Evolutionary conservation across 805 yeast genomes (phyloP), one percentile per base, ranked within the genome.

Genomic region (Candida jianshihensis): DNA sequence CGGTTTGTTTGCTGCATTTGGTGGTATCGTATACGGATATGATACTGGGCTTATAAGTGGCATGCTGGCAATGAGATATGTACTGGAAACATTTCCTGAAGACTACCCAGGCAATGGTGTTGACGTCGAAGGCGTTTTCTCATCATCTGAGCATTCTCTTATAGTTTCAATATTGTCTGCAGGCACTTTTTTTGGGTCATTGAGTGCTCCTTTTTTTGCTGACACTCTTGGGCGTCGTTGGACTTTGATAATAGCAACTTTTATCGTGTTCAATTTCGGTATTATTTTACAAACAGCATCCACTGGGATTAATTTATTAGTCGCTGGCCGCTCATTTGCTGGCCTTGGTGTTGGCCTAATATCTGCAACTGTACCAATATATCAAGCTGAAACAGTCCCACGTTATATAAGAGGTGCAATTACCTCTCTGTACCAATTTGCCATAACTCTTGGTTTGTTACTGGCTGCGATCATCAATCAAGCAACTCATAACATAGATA

Each of bases 341-440:
- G 92, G 89, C 19, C 44, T 78, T 6, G 84, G 87, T 34, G 83
- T 83, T 40, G 94, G 94, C 42, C 66, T 75, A 22, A 66, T 82
- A 17, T 78, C 90, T 20, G 81, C 88, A 20, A 68, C 76, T 41
- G 81, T 83, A 25, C 87, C 89, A 19, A 58, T 83, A 43, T 83
- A 82, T 55, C 85, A 81, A 62, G 81, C 89, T 22, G 94, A 83
- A 57, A 78, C 83, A 26, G 73, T 87, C 14, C 92, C 92, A 19
- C 78, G 72, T 49, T 78, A 82, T 70, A 73, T 83, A 34, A 70
- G 94, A 63, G 94, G 94, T 47, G 75, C 87, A 14, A 67, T 81
- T 42, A 88, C 83, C 31, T 75, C 83, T 38, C 71, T 82, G 38
- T 85, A 81, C 57, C 95, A 84, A 57, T 71, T 79, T 66, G 79